Conservation (phyloP, 2,329 filamentous ascomycete genomes). For the Aquanectria penicillioides region DNA sequence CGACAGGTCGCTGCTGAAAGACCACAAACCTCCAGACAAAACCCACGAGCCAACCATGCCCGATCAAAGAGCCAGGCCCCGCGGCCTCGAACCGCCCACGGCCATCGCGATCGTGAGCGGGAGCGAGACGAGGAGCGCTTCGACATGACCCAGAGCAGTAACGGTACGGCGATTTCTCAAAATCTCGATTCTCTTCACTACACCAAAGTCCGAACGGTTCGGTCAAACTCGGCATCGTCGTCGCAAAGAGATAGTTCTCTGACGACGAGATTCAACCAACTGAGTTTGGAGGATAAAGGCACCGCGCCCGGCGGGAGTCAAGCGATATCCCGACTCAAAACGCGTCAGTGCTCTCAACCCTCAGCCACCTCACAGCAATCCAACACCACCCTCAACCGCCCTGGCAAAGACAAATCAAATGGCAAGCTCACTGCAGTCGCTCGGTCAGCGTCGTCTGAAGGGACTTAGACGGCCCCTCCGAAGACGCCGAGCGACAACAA, state of each 20-base stretch:
- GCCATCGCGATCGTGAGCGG: slow-evolving; percentile 51
- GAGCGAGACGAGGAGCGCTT: slow-evolving; percentile 52
- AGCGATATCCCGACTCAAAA: slow-evolving; percentile 54
- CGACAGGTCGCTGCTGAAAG: slow-evolving; percentile 59
- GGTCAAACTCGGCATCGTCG: slow-evolving; percentile 40
- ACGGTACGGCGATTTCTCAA: slow-evolving; percentile 48
- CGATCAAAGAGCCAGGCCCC: slow-evolving; percentile 52
- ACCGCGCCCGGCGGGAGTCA: slow-evolving; percentile 49
- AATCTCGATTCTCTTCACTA: slow-evolving; percentile 29
- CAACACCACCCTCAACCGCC: slow-evolving; percentile 43
- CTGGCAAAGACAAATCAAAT: slow-evolving; percentile 35
- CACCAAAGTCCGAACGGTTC: slow-evolving; percentile 41
- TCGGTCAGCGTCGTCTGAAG: slow-evolving; percentile 32
- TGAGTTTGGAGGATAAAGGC: slow-evolving; percentile 52
- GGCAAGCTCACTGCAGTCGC: slow-evolving; percentile 22
- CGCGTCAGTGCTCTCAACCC: slow-evolving; percentile 37
- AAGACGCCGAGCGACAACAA: slow-evolving; percentile 47
- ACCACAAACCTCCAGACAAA: slow-evolving; percentile 62
- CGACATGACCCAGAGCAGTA: slow-evolving; percentile 45
- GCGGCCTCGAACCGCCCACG: slow-evolving; percentile 53
- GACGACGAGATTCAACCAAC: slow-evolving; percentile 47
- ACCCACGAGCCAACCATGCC: slow-evolving; percentile 57
- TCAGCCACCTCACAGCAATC: slow-evolving; percentile 35
- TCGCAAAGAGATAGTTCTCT: slow-evolving; percentile 58
- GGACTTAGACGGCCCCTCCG: slow-evolving; percentile 46